Conservation (phyloP, 305 asterid genomes). For the Fraxinus angustifolia region DNA sequence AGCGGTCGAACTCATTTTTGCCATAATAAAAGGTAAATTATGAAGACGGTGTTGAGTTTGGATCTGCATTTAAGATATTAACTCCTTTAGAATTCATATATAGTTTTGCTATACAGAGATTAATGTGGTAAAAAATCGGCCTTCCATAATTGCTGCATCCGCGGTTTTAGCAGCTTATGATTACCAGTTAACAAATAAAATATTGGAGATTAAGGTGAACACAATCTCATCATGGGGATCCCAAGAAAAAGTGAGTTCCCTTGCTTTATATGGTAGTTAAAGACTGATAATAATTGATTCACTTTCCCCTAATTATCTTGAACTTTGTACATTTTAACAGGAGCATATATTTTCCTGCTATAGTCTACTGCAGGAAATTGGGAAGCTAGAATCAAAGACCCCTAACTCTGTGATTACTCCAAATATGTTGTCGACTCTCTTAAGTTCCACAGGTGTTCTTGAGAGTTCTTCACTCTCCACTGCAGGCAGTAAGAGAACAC, state of each 20-base stretch:
- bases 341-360: conserved; percentile 35
- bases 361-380: conserved; percentile 23
- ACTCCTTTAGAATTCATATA: background rate
- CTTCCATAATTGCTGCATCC: conserved; percentile 38
- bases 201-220: conserved; percentile 29
- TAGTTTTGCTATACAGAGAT: conserved; percentile 25
- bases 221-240: conserved; percentile 25
- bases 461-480: conserved; percentile 20
- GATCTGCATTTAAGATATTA: background rate
- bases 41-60: background rate
- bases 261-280: conserved; percentile 3
- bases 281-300: background rate
- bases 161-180: conserved; percentile 33
- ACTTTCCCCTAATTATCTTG: background rate
- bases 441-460: background rate
- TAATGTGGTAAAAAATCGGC: conserved; percentile 25
- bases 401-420: conserved; percentile 21
- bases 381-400: conserved; percentile 16
- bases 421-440: background rate
- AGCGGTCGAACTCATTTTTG: conserved; percentile 31
- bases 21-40: conserved; percentile 35
- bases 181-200: conserved; percentile 8
- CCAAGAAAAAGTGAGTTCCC: conserved; percentile 30
- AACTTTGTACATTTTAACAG: conserved; percentile 23
- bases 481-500: conserved; percentile 29